These are phyloP conservation scores for Boletus pseudo-olivaceus DNA, from an alignment of 768 basidiomycete genomes.

Conservation along the genomic window DNA sequence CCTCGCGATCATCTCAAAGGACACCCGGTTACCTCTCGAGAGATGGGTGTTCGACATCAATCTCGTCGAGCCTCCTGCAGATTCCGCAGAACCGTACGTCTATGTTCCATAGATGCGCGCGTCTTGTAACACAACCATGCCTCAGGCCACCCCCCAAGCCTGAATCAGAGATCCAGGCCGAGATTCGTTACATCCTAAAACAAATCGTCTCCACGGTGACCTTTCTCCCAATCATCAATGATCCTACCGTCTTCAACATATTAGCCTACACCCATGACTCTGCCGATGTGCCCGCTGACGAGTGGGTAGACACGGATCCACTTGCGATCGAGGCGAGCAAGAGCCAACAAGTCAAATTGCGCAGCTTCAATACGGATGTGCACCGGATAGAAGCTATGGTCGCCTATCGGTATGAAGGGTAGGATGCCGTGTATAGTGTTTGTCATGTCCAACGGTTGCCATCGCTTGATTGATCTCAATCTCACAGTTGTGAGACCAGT, in stretches of 20 bases:
- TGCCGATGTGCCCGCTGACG: constrained; percentile 85
- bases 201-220: constrained; percentile 98
- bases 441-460: background rate
- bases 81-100: constrained; percentile 50
- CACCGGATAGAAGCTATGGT: constrained; percentile 98
- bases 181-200: constrained; percentile 96
- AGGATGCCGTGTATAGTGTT: constrained; percentile 11
- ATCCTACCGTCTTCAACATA: constrained; percentile 96
- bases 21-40: constrained; percentile 86
- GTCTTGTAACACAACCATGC: background rate
- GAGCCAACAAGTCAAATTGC: constrained; percentile 89
- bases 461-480: constrained; percentile 1
- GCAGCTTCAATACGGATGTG: constrained; percentile 97
- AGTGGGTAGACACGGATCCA: constrained; percentile 96
- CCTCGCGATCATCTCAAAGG: constrained; percentile 93
- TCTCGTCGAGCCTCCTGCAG: constrained; percentile 62
- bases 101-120: background rate
- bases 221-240: constrained; percentile 92
- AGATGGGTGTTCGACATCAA: constrained; percentile 98
- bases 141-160: constrained; percentile 59
- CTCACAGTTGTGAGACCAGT: background rate
- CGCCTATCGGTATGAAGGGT: constrained; percentile 91
- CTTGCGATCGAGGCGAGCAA: constrained; percentile 90
- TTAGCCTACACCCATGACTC: constrained; percentile 92
- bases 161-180: constrained; percentile 89